Evolutionary conservation across 2,329 filamentous ascomycete species (phyloP).

Genomic region (Colletotrichum sp.): DNA sequence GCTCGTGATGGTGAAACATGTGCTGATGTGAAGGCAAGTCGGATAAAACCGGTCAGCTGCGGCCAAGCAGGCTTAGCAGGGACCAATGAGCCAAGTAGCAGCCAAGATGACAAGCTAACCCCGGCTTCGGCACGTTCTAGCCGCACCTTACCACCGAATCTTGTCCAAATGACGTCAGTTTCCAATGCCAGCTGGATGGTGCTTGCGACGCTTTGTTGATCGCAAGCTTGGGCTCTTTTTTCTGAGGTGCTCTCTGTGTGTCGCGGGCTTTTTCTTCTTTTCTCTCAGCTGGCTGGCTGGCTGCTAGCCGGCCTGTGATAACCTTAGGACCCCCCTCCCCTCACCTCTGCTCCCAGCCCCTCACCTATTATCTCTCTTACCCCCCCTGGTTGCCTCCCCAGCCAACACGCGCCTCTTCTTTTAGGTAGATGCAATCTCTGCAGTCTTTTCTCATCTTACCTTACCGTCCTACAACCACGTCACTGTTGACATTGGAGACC

Average conservation of each 20-base stretch:
- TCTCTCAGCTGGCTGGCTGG: neutral
- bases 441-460: neutral
- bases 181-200: neutral
- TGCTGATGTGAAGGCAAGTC: neutral
- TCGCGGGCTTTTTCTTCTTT: neutral
- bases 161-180: constrained; percentile 12
- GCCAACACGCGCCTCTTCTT: neutral
- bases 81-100: neutral
- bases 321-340: neutral
- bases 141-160: neutral
- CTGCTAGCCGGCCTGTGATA: constrained; percentile 5
- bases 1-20: constrained; percentile 18
- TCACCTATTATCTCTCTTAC: neutral
- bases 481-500: neutral
- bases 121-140: constrained; percentile 14
- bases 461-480: neutral
- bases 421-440: neutral
- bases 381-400: neutral
- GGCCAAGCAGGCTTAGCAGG: constrained; percentile 7
- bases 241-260: neutral
- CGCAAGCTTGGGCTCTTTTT: neutral
- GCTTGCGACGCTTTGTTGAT: constrained; percentile 22
- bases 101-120: neutral
- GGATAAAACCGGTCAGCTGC: constrained; percentile 1
- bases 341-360: neutral